phyloP scores from a whole-genome alignment of 2,329 filamentous ascomycete genomes.

The Penicillium expansum region DNA sequence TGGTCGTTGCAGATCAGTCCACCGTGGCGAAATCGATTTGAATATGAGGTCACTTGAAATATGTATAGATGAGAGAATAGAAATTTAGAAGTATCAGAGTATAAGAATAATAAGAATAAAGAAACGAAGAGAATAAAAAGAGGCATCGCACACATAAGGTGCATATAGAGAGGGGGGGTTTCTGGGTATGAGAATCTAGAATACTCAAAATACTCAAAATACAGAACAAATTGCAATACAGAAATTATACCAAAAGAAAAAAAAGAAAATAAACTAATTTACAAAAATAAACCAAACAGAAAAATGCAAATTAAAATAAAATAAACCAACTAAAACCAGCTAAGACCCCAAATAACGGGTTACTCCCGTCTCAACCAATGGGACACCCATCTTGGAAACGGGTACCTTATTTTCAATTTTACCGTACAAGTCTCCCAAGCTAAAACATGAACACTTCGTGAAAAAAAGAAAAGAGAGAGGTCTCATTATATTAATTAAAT shows the following conservation, averaged over 20 bases:
- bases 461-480: neutral
- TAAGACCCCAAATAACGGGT: conserved; percentile 6
- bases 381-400: conserved; percentile 1
- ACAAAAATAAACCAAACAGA: conserved; percentile 2
- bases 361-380: conserved; percentile 10
- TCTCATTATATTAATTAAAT: neutral
- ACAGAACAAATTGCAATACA: neutral
- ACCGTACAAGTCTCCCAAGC: neutral
- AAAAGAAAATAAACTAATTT: neutral
- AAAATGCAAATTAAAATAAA: neutral
- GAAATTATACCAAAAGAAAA: neutral
- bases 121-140: neutral
- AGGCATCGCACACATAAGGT: neutral
- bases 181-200: neutral
- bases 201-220: neutral
- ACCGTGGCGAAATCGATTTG: conserved; percentile 9
- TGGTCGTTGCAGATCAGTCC: conserved; percentile 26
- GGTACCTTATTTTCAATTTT: conserved; percentile 9
- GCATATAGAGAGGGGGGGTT: neutral
- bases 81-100: neutral
- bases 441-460: neutral
- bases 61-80: neutral
- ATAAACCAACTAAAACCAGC: neutral
- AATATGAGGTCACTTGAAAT: neutral
- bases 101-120: neutral